phyloP scores from a whole-genome alignment of 495 filamentous ascomycete genomes.

The Bacidia gigantensis region DNA sequence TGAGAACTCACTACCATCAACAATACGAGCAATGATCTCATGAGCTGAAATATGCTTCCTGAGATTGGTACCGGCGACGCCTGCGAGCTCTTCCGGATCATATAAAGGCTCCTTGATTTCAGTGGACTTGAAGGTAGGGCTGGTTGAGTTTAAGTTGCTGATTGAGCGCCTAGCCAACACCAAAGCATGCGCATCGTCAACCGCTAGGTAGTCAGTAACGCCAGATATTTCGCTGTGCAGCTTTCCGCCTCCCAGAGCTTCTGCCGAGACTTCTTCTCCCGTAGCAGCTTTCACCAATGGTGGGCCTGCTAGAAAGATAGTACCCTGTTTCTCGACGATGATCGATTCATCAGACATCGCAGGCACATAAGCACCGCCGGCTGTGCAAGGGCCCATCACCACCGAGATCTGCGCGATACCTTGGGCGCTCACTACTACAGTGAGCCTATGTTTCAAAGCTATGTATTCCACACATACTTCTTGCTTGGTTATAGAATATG shows the following conservation, averaged over 20 bases:
- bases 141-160: constrained; percentile 76
- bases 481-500: constrained; percentile 98
- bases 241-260: constrained; percentile 86
- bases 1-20: constrained; percentile 77
- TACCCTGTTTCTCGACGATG: constrained; percentile 87
- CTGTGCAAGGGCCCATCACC: constrained; percentile 96
- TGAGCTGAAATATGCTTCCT: constrained; percentile 69
- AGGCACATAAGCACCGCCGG: constrained; percentile 91
- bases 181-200: constrained; percentile 89
- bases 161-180: constrained; percentile 72
- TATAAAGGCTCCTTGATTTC: constrained; percentile 59
- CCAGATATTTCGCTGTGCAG: constrained; percentile 83
- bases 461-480: constrained; percentile 37
- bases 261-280: constrained; percentile 81
- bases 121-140: constrained; percentile 15
- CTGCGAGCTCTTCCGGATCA: constrained; percentile 64
- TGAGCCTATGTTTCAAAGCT: neutral
- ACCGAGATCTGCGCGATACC: constrained; percentile 90
- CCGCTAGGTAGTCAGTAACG: constrained; percentile 93
- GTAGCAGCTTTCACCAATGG: constrained; percentile 95
- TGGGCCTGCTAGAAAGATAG: constrained; percentile 91
- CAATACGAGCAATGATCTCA: constrained; percentile 88
- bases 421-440: constrained; percentile 43
- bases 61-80: constrained; percentile 81
- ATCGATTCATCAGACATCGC: constrained; percentile 96